Percentiles rank a stretch among this genome's conserved stretches.
Conservation (phyloP, 2,329 filamentous ascomycete genomes). For the Cladosporium sp. region DNA sequence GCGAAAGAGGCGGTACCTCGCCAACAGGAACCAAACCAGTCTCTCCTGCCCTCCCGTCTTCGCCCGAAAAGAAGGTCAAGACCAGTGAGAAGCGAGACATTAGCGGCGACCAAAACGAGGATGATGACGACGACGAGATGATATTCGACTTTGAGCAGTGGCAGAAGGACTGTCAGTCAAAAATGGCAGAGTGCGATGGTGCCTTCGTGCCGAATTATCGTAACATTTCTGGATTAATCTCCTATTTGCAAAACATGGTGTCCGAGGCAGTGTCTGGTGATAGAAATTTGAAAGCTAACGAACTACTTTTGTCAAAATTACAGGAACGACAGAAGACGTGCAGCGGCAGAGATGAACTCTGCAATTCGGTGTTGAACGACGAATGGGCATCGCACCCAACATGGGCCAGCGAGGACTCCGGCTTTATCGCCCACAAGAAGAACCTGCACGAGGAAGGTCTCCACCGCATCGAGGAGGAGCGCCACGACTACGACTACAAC, state of each 20-base stretch:
- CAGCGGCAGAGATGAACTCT: constrained; percentile 92
- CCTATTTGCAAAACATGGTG: not conserved
- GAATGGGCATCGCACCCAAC: constrained; percentile 99
- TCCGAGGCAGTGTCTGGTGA: not conserved
- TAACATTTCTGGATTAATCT: not conserved
- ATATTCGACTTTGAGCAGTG: not conserved
- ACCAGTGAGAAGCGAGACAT: too few species aligned
- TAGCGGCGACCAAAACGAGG: too few species aligned
- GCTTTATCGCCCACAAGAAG: constrained; percentile 96
- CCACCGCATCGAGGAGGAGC: constrained; percentile 95
- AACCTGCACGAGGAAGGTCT: constrained; percentile 92
- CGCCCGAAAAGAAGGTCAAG: not conserved
- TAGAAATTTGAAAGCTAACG: constrained; percentile 1
- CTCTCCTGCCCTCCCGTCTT: not conserved
- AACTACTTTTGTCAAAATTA: constrained; percentile 3
- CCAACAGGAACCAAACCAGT: not conserved
- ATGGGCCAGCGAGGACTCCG: constrained; percentile 97
- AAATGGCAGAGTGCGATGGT: not conserved
- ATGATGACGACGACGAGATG: not conserved
- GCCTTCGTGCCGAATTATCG: not conserved
- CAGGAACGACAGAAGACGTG: constrained; percentile 85
- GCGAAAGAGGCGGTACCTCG: not conserved
- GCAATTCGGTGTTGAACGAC: constrained; percentile 89
- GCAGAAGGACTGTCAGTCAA: not conserved
- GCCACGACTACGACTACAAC: constrained; percentile 97